Evolutionary conservation across 2,329 filamentous ascomycete species (phyloP).

Genomic region (Exophiala sp.): DNA sequence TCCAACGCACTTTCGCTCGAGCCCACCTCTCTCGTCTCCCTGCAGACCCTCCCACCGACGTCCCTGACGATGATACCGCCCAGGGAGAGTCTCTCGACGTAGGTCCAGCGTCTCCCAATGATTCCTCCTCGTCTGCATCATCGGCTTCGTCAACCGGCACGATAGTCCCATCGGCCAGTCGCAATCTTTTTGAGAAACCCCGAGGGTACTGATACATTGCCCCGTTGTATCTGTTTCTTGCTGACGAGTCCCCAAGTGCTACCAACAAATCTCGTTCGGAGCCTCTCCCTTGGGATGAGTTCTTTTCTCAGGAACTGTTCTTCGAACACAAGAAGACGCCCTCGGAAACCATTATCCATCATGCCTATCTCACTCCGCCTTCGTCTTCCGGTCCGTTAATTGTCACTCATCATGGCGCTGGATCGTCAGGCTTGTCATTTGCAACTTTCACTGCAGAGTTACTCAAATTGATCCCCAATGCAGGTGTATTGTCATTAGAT

Average conservation of each 20-base stretch:
- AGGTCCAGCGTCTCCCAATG: slow-evolving; percentile 40
- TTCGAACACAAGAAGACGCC: slow-evolving; percentile 45
- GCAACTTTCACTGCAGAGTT: slow-evolving; percentile 74
- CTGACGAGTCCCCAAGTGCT: slow-evolving; percentile 9
- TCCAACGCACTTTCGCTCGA: slow-evolving; percentile 69
- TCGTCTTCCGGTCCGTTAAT: slow-evolving; percentile 66
- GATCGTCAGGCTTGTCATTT: slow-evolving; percentile 88
- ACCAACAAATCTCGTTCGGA: slow-evolving; percentile 44
- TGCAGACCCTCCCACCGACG: slow-evolving; percentile 47
- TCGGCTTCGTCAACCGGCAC: slow-evolving; percentile 92
- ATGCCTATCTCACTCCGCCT: slow-evolving; percentile 84
- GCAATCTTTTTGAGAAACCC: slow-evolving; percentile 66
- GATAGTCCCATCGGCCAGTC: slow-evolving; percentile 70
- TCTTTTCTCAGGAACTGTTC: slow-evolving; percentile 82
- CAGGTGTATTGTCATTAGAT: slow-evolving; percentile 79
- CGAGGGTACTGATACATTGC: slow-evolving; percentile 67
- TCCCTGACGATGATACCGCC: slow-evolving; percentile 40
- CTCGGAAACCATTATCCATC: slow-evolving; percentile 56
- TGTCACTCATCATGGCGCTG: slow-evolving; percentile 90
- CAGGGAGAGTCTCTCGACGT: slow-evolving; percentile 33
- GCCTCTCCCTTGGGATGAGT: slow-evolving; percentile 77
- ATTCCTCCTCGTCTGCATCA: slow-evolving; percentile 75
- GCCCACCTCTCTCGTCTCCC: slow-evolving; percentile 61
- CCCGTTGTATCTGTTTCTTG: too few species aligned
- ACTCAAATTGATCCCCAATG: slow-evolving; percentile 66